Evolutionary conservation across 179 eudicot species (phyloP), one percentile per base, ranked within the genome.

Genomic region (Camellia oleifera): DNA sequence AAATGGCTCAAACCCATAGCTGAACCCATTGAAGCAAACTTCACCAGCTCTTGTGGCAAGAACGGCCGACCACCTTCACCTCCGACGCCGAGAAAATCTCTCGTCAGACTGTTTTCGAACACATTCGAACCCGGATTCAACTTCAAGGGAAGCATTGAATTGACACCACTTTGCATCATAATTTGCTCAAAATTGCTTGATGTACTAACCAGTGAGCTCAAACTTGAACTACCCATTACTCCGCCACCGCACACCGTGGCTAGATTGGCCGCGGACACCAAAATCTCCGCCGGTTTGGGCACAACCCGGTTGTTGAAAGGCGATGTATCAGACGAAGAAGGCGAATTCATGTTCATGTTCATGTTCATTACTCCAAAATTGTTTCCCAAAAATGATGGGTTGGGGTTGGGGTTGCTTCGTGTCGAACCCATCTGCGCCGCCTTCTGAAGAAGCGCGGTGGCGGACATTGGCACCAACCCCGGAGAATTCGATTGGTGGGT

Each of bases 381-480:
- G 75, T 88, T 85, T 0, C 89, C 92, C 11, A 86, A 74, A 56
- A 86, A 77, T 0, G 89, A 82, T 5, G 94, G 86, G 77, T 32
- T 32, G 40, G 1, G 40, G 40, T 32, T 32, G 40, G 40, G 40
- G 40, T 81, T 87, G 84, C 91, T 91, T 20, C 89, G 78, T 3
- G 93, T 86, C 3, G 94, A 90, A 0, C 98, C 97, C 83, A 94
- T 85, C 50, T 90, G 97, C 44, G 98, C 97, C 3, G 97, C 98
- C 82, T 88, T 94, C 67, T 93, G 97, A 4, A 93, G 86, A 9
- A 94, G 91, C 1, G 98, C 98, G 15, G 97, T 94, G 57, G 98
- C 98, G 0, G 98, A 93, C 98, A 93, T 94, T 0, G 94, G 90
- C 5, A 83, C 84, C 1, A 62, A 0, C 40, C 40, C 40, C 40